Evolutionary conservation across 768 basidiomycete species (phyloP).

Genomic region (Phaeotremella skinneri): DNA sequence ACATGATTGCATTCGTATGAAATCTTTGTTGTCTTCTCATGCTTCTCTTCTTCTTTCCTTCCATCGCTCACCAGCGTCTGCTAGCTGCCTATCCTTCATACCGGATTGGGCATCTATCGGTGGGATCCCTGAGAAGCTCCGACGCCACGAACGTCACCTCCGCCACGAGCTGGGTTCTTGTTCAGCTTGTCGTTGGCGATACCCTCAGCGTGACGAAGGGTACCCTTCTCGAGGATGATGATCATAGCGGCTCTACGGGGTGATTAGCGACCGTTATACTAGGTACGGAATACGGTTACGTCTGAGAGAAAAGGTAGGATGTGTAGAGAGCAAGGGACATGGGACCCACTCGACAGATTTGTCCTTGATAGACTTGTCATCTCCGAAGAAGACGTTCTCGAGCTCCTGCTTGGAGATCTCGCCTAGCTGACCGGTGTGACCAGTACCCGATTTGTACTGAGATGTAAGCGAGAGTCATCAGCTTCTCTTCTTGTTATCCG

Average conservation of each 20-base stretch:
- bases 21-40: background rate
- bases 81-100: background rate
- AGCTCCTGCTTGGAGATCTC: slow-evolving; percentile 45
- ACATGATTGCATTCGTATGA: background rate
- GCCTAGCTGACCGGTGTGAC: slow-evolving; percentile 44
- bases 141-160: slow-evolving; percentile 18
- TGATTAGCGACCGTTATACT: too few species aligned
- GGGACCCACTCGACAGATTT: slow-evolving; percentile 45
- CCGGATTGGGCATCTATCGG: slow-evolving; percentile 21
- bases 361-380: slow-evolving; percentile 43
- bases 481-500: background rate
- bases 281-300: background rate
- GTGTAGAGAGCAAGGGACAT: background rate
- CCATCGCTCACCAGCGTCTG: background rate
- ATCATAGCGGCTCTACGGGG: slow-evolving; percentile 42
- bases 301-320: background rate
- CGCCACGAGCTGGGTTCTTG: slow-evolving; percentile 40
- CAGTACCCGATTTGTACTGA: slow-evolving; percentile 41
- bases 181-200: slow-evolving; percentile 25
- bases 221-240: slow-evolving; percentile 41
- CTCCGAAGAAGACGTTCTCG: slow-evolving; percentile 46
- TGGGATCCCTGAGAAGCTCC: slow-evolving; percentile 24
- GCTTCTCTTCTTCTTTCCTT: background rate
- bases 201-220: slow-evolving; percentile 31
- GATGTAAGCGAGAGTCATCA: slow-evolving; percentile 4